Conservation (phyloP, 192 early-diverging fungal genomes). For the Umbelopsis sp. region DNA sequence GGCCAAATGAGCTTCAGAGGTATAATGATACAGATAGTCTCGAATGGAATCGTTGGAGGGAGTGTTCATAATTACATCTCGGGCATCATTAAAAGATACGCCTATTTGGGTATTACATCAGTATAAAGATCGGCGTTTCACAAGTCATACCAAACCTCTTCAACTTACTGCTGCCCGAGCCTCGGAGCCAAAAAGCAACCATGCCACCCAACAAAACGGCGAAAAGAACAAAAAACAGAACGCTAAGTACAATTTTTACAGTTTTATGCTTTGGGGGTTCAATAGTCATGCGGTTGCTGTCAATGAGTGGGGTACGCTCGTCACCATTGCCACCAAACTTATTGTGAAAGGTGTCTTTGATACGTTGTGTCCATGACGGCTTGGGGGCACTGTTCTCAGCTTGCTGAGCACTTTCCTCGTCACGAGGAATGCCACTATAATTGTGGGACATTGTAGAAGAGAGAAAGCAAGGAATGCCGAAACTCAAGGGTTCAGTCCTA, state of each 20-base stretch:
- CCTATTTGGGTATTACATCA: neutral
- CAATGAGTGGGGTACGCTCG: constrained; percentile 25
- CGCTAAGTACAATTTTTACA: constrained; percentile 11
- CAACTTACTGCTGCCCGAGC: neutral
- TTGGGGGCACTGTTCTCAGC: neutral
- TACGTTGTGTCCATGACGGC: constrained; percentile 7
- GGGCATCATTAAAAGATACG: neutral
- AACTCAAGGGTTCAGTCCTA: neutral
- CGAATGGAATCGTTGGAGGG: constrained; percentile 39
- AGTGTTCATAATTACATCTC: constrained; percentile 19
- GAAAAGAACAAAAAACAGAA: constrained; percentile 14
- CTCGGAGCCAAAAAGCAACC: constrained; percentile 17
- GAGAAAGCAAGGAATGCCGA: neutral
- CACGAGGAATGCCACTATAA: constrained; percentile 13
- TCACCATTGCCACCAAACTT: constrained; percentile 1
- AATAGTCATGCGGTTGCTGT: constrained; percentile 25
- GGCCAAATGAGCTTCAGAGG: constrained; percentile 61
- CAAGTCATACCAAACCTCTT: neutral
- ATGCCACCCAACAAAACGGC: constrained; percentile 2
- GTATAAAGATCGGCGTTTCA: neutral
- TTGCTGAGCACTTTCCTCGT: constrained; percentile 17
- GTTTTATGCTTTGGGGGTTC: constrained; percentile 28
- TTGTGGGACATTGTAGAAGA: constrained; percentile 3
- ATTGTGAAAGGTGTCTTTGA: neutral
- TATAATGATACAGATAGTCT: constrained; percentile 52